A percentile compares a stretch with the other conserved stretches of the same genome.
Conservation (phyloP, 345 rosid genomes). For the Mangifera indica region DNA sequence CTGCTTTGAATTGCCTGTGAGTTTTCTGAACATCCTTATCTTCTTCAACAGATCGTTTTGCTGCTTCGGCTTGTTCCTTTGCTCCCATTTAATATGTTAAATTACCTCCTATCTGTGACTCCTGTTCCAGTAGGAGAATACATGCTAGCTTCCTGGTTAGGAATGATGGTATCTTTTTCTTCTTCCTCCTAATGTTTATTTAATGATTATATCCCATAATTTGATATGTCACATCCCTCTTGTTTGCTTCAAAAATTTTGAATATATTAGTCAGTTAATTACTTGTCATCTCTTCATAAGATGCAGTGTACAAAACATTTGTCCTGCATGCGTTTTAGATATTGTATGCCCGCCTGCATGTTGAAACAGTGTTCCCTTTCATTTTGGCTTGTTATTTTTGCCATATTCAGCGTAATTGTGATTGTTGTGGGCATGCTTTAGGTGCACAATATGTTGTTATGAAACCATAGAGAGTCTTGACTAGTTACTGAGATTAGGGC, state of each 20-base stretch:
- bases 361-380: neutral
- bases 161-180: constrained; percentile 79
- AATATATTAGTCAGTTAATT: neutral
- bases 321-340: neutral
- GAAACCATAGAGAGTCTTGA: neutral
- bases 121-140: constrained; percentile 77
- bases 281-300: neutral
- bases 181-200: constrained; percentile 1
- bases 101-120: constrained; percentile 93
- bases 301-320: neutral
- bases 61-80: constrained; percentile 96
- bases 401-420: neutral
- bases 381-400: neutral
- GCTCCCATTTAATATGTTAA: constrained; percentile 91
- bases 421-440: neutral
- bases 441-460: neutral
- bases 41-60: constrained; percentile 64
- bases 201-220: neutral
- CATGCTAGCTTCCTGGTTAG: constrained; percentile 96
- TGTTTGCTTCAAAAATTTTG: neutral
- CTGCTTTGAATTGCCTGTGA: neutral
- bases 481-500: neutral
- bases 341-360: neutral
- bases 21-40: constrained; percentile 20
- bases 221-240: neutral